These are phyloP conservation scores for Fusarium sp. DNA, from an alignment of 2,329 filamentous ascomycete genomes.

Conservation along the genomic window DNA sequence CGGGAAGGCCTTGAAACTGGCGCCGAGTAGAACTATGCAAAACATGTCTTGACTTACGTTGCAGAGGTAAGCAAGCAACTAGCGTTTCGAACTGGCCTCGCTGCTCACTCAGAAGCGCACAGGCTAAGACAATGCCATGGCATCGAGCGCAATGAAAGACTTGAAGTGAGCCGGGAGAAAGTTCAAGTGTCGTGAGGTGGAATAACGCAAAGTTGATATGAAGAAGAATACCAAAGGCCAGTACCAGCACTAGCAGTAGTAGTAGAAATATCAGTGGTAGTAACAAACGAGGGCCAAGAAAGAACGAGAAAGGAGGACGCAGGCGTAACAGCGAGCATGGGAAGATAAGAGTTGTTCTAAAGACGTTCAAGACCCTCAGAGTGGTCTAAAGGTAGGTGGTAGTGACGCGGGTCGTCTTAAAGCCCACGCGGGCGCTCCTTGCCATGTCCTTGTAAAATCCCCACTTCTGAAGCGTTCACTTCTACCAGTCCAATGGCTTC, in stretches of 20 bases:
- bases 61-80: slow-evolving; percentile 20
- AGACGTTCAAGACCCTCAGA: slow-evolving; percentile 31
- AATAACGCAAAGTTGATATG: slow-evolving; percentile 10
- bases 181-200: slow-evolving; percentile 15
- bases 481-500: slow-evolving; percentile 39
- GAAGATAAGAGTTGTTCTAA: slow-evolving; percentile 32
- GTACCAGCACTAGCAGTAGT: slow-evolving; percentile 44
- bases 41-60: slow-evolving; percentile 41
- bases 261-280: slow-evolving; percentile 31
- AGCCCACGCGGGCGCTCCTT: slow-evolving; percentile 44
- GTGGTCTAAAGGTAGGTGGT: slow-evolving; percentile 33
- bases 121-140: slow-evolving; percentile 39
- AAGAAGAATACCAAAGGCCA: slow-evolving; percentile 35
- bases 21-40: slow-evolving; percentile 19
- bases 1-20: slow-evolving; percentile 28
- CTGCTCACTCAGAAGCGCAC: slow-evolving; percentile 33
- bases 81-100: slow-evolving; percentile 31
- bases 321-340: slow-evolving; percentile 26
- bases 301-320: slow-evolving; percentile 25
- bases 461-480: slow-evolving; percentile 44
- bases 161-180: slow-evolving; percentile 17
- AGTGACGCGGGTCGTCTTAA: slow-evolving; percentile 42
- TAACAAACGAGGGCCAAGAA: slow-evolving; percentile 36
- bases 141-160: slow-evolving; percentile 26
- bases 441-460: slow-evolving; percentile 44